Base-by-base conservation (phyloP, 306 rosid genomes). In the Medicago ruthenica region DNA sequence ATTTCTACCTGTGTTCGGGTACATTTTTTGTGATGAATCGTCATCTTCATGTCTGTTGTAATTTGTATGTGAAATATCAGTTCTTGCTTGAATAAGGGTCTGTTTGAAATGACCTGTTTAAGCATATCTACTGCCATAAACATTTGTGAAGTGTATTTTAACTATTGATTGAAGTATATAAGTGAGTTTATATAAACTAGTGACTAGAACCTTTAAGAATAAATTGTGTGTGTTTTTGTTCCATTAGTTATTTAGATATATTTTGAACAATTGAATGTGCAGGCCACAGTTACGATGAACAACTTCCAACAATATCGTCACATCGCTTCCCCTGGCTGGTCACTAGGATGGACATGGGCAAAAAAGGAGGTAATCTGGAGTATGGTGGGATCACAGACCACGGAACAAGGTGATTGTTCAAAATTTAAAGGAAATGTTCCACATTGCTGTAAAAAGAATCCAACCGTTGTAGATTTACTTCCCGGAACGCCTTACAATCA, bases 401-500 rank as follows among this genome's bases (percentile, higher is more conserved):
- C 97, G 5, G 98, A 93, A 16, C 93, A 93, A 81, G 98, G 98
- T 9, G 98, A 93, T 63, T 93, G 98, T 75, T 93, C 98, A n/a
- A 86, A 82, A 51, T 90, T 73, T 63, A 93, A 89, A 74, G 85
- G 69, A 17, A 79, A 9, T 39, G n/a, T 73, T 66, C 97, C 98
- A 0, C 89, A 93, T 79, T 87, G 90, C 87, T 93, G 98, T 82
- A 85, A 82, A 77, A 93, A 80, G 82, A 80, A 74, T 39, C 97
- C 97, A 2, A 85, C 89, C 0, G n/a, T 90, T 42, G 93, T 93
- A 3, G 98, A 93, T 86, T 74, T 93, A 59, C 64, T 93, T 74
- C 97, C 96, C 0, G 98, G 98, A 76, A 88, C 98, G 31, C 96
- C 98, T 31, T 93, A 89, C 88, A 93, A 93, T 76, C 88, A 79